phyloP scores from a whole-genome alignment of 2,329 filamentous ascomycete species.

The Pseudogymnoascus sp. region DNA sequence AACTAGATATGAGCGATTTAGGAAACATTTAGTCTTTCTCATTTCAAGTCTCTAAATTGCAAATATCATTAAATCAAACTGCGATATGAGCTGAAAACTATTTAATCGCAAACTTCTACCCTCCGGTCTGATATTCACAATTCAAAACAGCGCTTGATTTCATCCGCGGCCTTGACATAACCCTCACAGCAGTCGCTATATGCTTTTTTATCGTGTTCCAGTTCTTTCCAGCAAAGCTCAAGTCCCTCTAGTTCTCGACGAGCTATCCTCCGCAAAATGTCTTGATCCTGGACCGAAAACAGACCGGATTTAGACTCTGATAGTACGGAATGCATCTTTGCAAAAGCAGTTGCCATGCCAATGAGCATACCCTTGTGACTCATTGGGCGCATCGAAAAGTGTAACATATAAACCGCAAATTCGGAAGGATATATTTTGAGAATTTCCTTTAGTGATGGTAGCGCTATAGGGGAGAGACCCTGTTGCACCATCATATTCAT shows the following conservation, averaged over 20 bases:
- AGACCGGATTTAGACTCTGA: conserved; percentile 1
- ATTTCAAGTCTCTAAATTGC: conserved; percentile 2
- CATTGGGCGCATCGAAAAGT: conserved; percentile 23
- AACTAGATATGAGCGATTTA: neutral
- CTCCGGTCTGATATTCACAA: conserved; percentile 3
- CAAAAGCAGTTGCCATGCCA: conserved; percentile 32
- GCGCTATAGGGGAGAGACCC: conserved; percentile 12
- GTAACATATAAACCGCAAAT: conserved; percentile 26
- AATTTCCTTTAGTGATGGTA: conserved; percentile 25
- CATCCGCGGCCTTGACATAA: conserved; percentile 15
- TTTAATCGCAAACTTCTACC: neutral
- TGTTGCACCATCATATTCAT: conserved; percentile 25
- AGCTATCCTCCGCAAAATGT: conserved; percentile 16
- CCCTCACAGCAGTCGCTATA: conserved; percentile 17
- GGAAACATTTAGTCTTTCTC: neutral
- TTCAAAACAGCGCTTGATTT: conserved; percentile 19
- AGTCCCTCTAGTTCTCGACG: conserved; percentile 18
- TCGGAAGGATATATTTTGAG: conserved; percentile 22
- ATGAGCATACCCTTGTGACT: conserved; percentile 27
- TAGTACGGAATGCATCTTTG: conserved; percentile 24
- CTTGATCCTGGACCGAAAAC: conserved; percentile 16
- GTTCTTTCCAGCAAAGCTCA: conserved; percentile 17
- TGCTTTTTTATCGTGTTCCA: conserved; percentile 14
- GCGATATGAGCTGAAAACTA: neutral
- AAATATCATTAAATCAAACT: neutral